Base-by-base conservation (phyloP, 2,329 filamentous ascomycete genomes). In the Fusarium papillatum region DNA sequence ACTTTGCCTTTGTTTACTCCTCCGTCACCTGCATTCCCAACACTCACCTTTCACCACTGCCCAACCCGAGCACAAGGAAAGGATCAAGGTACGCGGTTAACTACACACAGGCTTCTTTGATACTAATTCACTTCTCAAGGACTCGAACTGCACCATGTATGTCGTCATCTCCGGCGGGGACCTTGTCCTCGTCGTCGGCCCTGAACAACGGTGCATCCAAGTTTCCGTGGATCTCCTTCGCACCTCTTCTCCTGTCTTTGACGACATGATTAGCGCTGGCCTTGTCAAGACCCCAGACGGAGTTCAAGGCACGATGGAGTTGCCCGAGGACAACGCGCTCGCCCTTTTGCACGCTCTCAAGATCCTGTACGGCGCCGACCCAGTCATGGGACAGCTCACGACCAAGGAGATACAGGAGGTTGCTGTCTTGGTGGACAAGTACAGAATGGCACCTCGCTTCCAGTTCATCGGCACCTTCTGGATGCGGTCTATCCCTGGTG, bases 151-250 rank as follows among this genome's bases (percentile, higher is more conserved):
- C 53, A 34, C 29, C 7, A 57, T 57, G 53, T 57, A 57, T 57
- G 29, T 57, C 31, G 53, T 57, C 31, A 31, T 57, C 31, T 22
- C 53, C 5, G 31, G 53, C 4, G 41, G 64, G 7, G 41, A 71
- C 38, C 36, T 62, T 0, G 7, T 71, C 16, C 53, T 71, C 6
- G 61, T 71, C 24, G 68, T 66, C 14, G 67, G 68, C 5, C 36
- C 29, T 0, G 11, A 31, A 1, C 8, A 46, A 8, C 7, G 24
- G 1, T 48, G n/a, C 22, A 66, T 71, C 2, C 43, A 61, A 7
- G 6, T 71, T 7, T 34, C 41, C 8, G 41, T 62, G 7, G 29
- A 29, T 1, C 60, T 71, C 29, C 67, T 71, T 5, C 50, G 41
- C 2, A n/a, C 0, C 0, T 26, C 65, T 14, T 71, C 69, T 0